Conservation (phyloP, 1,284 basidiomycete species). For the Sporisorium exsertum region DNA sequence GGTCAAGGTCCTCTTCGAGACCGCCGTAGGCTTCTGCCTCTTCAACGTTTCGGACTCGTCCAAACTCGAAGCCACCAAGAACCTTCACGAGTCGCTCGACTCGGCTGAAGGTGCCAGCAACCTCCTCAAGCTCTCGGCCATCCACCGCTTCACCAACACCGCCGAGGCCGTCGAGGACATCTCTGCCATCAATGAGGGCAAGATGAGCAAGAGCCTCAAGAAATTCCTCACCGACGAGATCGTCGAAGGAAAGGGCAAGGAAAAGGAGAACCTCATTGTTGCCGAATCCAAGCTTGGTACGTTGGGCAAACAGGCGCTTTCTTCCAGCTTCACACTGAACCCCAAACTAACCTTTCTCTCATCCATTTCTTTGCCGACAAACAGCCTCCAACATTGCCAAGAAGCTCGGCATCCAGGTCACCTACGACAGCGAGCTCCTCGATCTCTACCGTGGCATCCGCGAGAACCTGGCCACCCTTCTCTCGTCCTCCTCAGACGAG, state of each 20-base stretch:
- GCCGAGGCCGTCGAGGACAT: slow-evolving; percentile 99
- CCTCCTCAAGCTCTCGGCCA: slow-evolving; percentile 83
- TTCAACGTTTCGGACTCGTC: slow-evolving; percentile 94
- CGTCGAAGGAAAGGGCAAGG: slow-evolving; percentile 85
- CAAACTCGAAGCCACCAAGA: slow-evolving; percentile 81
- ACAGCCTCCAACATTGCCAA: slow-evolving; percentile 80
- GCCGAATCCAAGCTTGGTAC: slow-evolving; percentile 89
- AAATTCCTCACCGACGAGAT: slow-evolving; percentile 92
- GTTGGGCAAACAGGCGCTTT: slow-evolving; percentile 61
- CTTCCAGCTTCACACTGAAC: background rate
- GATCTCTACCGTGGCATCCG: slow-evolving; percentile 98
- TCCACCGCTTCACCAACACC: slow-evolving; percentile 96
- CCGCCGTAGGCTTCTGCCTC: slow-evolving; percentile 84
- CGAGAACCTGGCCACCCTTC: slow-evolving; percentile 83
- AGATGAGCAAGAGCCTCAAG: slow-evolving; percentile 90
- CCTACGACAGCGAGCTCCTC: slow-evolving; percentile 76
- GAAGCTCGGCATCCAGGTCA: slow-evolving; percentile 90
- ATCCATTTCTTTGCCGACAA: background rate
- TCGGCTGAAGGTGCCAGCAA: slow-evolving; percentile 89
- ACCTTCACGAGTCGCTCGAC: slow-evolving; percentile 92
- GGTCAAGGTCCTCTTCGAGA: slow-evolving; percentile 69
- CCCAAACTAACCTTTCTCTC: slow-evolving; percentile 7
- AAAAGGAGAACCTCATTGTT: slow-evolving; percentile 81
- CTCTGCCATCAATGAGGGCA: slow-evolving; percentile 89
- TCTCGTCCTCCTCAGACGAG: slow-evolving; percentile 70